Base-by-base conservation (phyloP, 441 rosid genomes). In the Jatropha podagrica region DNA sequence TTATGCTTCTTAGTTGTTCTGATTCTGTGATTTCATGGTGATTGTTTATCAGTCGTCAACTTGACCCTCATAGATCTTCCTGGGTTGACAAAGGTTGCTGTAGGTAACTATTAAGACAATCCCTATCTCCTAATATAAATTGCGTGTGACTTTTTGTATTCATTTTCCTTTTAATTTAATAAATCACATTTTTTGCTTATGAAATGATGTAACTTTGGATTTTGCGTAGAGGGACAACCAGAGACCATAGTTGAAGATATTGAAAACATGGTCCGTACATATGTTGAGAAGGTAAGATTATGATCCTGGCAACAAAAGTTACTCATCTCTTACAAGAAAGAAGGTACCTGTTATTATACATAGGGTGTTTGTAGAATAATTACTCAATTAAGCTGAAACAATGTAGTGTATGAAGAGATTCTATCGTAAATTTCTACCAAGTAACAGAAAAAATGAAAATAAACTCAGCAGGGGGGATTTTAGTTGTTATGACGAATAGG, bases 41-140 rank as follows among this genome's bases (percentile, higher is more conserved):
- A 59, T 70, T 71, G 64, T 54, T 58, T 41, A 8, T 23, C 98
- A 96, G 99, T 96, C 82, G 99, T 96, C 84, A 94, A 96, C 81
- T 84, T 96, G 85, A 96, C 99, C 68, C 91, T 96, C 74, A 90
- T 96, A 74, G 99, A 96, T 91, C 95, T 96, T 81, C 99, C 99
- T 79, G 99, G 99, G 37, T 88, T 96, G 94, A 96, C 98, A 4
- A 96, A 96, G 89, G 99, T 96, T 81, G 99, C 99, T 80, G 97
- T 92, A 83, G 99, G 98, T 96, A 90, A 91, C 78, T 73, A 51
- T 78, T 68, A 48, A 14, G 46, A 66, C 26, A 17, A n/a, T 37
- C 41, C 76, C 71, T 77, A 59, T 66, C 58, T 71, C 41, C 68
- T 40, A 64, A 61, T 59, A 42, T 66, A 64, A 56, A 46, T 61